phyloP scores from a whole-genome alignment of 1,284 basidiomycete species.

The Ganoderma sinense region DNA sequence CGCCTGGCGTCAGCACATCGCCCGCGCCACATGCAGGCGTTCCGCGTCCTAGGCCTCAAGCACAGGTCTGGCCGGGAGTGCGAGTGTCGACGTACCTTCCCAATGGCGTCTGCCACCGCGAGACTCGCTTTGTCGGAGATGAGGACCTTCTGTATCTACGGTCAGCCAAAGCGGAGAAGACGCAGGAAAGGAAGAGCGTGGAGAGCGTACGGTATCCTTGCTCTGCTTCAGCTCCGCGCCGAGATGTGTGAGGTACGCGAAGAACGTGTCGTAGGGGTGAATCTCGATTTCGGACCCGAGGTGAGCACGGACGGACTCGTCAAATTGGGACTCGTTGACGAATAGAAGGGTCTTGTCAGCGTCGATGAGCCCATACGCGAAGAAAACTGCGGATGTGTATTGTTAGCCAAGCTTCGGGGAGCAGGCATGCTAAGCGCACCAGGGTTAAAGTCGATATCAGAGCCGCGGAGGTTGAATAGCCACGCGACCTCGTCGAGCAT shows the following conservation, averaged over 20 bases:
- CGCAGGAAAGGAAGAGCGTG: too few species aligned
- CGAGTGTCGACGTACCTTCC: conserved; percentile 53
- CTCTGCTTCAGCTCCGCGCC: conserved; percentile 53
- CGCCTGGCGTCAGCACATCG: background rate
- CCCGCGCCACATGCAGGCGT: background rate
- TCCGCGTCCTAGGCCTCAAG: background rate
- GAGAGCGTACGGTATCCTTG: conserved; percentile 50
- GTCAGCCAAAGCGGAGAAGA: too few species aligned
- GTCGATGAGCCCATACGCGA: conserved; percentile 89
- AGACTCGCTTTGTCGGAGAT: conserved; percentile 79
- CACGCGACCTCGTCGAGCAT: conserved; percentile 93
- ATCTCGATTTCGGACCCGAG: conserved; percentile 73
- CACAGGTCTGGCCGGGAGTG: conserved; percentile 6
- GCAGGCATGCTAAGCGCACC: conserved; percentile 44
- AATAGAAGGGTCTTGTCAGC: conserved; percentile 76
- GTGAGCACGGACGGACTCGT: conserved; percentile 61
- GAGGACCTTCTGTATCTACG: conserved; percentile 57
- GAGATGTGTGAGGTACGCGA: conserved; percentile 64
- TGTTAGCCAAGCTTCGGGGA: background rate
- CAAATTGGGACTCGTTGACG: conserved; percentile 72
- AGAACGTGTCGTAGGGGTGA: conserved; percentile 76
- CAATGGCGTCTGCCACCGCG: conserved; percentile 81
- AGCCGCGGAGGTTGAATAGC: conserved; percentile 94
- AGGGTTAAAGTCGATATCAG: conserved; percentile 94
- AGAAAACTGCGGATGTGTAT: conserved; percentile 75